Evolutionary conservation across 2,329 filamentous ascomycete genomes (phyloP).

Genomic region (Byssoonygena ceratinophila): DNA sequence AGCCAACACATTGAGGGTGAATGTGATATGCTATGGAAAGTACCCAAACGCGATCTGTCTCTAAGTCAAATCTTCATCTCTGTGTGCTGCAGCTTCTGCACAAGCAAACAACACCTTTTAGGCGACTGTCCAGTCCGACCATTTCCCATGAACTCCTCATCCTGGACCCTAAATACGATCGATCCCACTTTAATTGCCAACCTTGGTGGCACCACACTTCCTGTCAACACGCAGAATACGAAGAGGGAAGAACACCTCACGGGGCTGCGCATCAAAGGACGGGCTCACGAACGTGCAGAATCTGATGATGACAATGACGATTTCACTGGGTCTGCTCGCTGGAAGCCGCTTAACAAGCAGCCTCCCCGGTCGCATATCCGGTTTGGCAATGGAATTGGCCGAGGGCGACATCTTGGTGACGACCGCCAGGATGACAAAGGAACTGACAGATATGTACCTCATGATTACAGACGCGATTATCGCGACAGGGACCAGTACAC

Average conservation of each 20-base stretch:
- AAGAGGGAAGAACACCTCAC: conserved; percentile 18
- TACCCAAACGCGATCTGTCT: conserved; percentile 23
- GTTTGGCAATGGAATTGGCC: conserved; percentile 26
- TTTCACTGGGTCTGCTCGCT: conserved; percentile 23
- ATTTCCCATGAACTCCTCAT: conserved; percentile 24
- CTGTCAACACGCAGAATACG: conserved; percentile 14
- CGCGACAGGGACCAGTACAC: conserved; percentile 24
- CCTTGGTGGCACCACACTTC: conserved; percentile 23
- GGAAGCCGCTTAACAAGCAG: conserved; percentile 22
- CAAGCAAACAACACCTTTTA: conserved; percentile 35
- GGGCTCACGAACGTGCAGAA: conserved; percentile 24
- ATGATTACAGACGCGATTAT: conserved; percentile 15
- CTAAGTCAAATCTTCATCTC: conserved; percentile 30
- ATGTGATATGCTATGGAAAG: conserved; percentile 51
- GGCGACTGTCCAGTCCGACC: conserved; percentile 35
- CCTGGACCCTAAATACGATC: conserved; percentile 33
- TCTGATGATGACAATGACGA: conserved; percentile 30
- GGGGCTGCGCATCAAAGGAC: conserved; percentile 30
- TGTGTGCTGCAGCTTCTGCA: conserved; percentile 37
- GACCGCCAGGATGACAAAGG: conserved; percentile 12
- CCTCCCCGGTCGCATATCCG: conserved; percentile 28
- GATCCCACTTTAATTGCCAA: conserved; percentile 32
- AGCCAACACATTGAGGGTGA: conserved; percentile 48
- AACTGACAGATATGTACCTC: conserved; percentile 12
- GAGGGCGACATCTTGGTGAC: conserved; percentile 21